Evolutionary conservation across 305 asterid genomes (phyloP).

Genomic region (Fraxinus latifolia): DNA sequence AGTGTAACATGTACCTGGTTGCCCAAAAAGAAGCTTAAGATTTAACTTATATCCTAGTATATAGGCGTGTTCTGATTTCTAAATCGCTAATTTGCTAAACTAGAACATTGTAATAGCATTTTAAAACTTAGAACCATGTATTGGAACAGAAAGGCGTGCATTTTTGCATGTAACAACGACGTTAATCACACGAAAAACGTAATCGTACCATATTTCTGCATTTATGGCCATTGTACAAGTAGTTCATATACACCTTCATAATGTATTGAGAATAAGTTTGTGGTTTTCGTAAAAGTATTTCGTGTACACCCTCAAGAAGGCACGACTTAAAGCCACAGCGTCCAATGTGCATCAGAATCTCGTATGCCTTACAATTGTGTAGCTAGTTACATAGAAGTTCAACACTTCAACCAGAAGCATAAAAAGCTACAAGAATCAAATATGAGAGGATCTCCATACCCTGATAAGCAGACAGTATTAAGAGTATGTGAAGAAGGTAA

Average conservation of each 20-base stretch:
- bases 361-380: background rate
- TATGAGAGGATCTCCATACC: constrained; percentile 42
- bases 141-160: background rate
- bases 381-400: background rate
- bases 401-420: background rate
- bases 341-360: constrained; percentile 3
- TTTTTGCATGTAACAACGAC: background rate
- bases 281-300: background rate
- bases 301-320: background rate
- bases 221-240: background rate
- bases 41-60: background rate
- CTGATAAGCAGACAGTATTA: constrained; percentile 89
- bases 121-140: background rate
- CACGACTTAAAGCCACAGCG: background rate
- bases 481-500: constrained; percentile 97
- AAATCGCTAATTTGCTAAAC: background rate
- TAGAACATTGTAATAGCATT: background rate
- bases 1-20: constrained; percentile 74
- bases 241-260: background rate
- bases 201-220: background rate
- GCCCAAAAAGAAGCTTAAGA: constrained; percentile 15
- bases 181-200: background rate
- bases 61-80: background rate
- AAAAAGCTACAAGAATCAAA: background rate
- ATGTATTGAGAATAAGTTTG: background rate